phyloP scores from a whole-genome alignment of 1,139 yeast genomes.

The Saccharomyces hybrid region DNA sequence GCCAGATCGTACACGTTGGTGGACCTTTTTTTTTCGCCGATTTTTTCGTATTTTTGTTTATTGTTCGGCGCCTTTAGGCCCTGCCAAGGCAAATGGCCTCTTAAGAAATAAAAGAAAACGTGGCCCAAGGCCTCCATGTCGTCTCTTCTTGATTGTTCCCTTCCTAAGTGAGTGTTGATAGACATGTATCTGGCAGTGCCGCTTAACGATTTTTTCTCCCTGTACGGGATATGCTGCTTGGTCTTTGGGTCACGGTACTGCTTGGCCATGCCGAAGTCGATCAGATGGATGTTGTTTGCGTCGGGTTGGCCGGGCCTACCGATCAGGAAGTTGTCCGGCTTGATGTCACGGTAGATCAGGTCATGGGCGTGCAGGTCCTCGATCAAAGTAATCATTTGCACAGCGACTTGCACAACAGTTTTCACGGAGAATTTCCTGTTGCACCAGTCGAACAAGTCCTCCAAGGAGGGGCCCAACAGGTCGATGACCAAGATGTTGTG shows the following conservation, averaged over 20 bases:
- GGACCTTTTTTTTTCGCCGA: conserved; percentile 68
- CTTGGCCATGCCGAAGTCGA: conserved; percentile 95
- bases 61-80: conserved; percentile 86
- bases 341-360: conserved; percentile 66
- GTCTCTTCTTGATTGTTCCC: conserved; percentile 93
- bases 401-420: conserved; percentile 66
- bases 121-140: conserved; percentile 94
- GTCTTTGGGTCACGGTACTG: conserved; percentile 93
- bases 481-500: conserved; percentile 70
- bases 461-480: conserved; percentile 66
- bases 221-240: conserved; percentile 88
- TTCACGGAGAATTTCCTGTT: conserved; percentile 59
- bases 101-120: conserved; percentile 86
- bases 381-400: conserved; percentile 63
- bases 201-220: conserved; percentile 91
- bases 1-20: conserved; percentile 65
- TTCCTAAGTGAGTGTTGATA: conserved; percentile 91
- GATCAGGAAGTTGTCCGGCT: conserved; percentile 94
- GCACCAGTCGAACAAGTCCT: conserved; percentile 78
- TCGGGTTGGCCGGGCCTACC: conserved; percentile 67
- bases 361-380: conserved; percentile 63
- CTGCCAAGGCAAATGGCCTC: conserved; percentile 98
- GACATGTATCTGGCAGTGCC: conserved; percentile 97
- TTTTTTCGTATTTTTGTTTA: conserved; percentile 73
- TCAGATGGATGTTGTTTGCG: conserved; percentile 80